Base-by-base conservation (phyloP, 2,329 filamentous ascomycete species). In the Arachnopeziza araneosa region DNA sequence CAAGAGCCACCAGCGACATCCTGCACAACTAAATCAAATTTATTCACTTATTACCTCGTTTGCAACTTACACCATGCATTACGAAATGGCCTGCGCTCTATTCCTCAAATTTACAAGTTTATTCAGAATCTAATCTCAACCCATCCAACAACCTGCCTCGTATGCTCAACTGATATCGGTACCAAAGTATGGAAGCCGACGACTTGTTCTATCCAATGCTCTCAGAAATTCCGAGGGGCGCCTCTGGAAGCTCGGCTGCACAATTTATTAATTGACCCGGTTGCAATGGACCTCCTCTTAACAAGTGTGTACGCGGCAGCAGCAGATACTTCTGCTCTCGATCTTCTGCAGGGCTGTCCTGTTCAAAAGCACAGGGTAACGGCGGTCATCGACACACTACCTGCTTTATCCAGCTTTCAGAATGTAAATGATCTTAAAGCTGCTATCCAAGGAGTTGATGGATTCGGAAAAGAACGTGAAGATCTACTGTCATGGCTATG, bases 211-310 rank as follows among this genome's bases (percentile, higher is more conserved):
- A 14, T 19, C 12, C 23, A 36, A 10, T 57, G 56, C 21, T 57
- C 56, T 22, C 23, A 7, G 8, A 57, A 24, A n/a, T 23, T 57
- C 19, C 49, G 50, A 26, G 24, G 24, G 50, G 49, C 56, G n/a
- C 56, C 56, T n/a, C 56, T 57, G 17, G 56, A 57, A 53, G 56
- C 52, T 22, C 17, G 56, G 9, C 56, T 57, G 22, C 56, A 57
- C 23, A 57, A 57, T 24, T 49, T 57, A 44, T 30, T 57, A 14
- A 32, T 53, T 21, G 56, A 57, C 26, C 56, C 56, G 6, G 22
- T 36, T 50, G 50, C 50, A 14, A 21, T 57, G 23, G 56, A 57
- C 23, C 56, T 57, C 48, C 56, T 57, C 1, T 32, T 57, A 3
- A 57, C 56, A 1, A 23, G 24, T 48, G 32, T 57, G 17, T 57